Evolutionary conservation across 768 basidiomycete genomes (phyloP), one percentile per base, ranked within the genome.

Genomic region (Gelatoporia subvermispora): DNA sequence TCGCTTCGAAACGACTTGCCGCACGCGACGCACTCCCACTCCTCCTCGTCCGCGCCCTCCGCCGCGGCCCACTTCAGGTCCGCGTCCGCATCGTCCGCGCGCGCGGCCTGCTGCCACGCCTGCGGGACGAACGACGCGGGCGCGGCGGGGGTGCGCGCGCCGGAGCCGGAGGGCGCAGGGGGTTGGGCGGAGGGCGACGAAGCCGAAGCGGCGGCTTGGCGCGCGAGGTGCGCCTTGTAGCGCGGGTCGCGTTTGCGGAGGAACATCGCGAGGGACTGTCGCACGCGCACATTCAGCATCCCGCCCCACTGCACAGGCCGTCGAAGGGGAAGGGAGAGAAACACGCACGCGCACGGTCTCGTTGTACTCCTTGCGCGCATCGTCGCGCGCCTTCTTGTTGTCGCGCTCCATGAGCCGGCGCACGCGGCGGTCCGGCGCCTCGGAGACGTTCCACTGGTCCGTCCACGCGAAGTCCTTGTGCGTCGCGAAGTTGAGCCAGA

Each of bases 11-110:
- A 98, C 0, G 77, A 75, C 71, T 96, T 97, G 23, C 78, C 74
- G 59, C 96, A 99, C 8, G 84, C 94, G n/a, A 97, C 85, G 60
- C 96, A 99, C 63, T 95, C 93, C 84, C 87, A 93, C 61, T 88
- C 88, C 58, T 92, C 88, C 4, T 77, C 68, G 49, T 84, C 78
- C 23, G 79, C 80, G 20, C 81, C 82, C 61, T 85, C 87, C 2
- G 77, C 86, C 8, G 74, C 74, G 3, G 81, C 82, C 84, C 85
- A 89, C 51, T 90, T 85, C 4, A 86, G 69, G 58, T 89, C 89
- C 2, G 70, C 77, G 28, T 31, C 28, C 51, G 81, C 76, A 35
- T 72, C 61, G 22, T 68, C 64, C 18, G 60, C 47, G 47, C 45
- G 62, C 41, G 52, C 62, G 3, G 84, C 68, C 55, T 79, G 82